Evolutionary conservation across 768 basidiomycete genomes (phyloP), one percentile per base, ranked within the genome.

Genomic region (Naganishia kalamii): DNA sequence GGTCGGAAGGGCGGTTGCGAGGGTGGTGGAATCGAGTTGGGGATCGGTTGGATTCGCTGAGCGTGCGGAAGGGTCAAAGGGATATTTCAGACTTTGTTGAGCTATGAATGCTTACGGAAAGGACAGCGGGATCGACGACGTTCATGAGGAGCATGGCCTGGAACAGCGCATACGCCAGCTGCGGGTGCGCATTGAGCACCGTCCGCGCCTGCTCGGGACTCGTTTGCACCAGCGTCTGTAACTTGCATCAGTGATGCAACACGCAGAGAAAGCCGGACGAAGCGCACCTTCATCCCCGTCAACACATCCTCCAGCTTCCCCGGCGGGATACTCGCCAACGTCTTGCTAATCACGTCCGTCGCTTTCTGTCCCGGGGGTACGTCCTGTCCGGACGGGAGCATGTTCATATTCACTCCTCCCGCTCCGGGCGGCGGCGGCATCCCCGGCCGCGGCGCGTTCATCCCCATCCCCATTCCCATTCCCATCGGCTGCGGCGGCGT

Each of bases 131-230:
- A 69, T 97, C 92, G 43, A 98, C 89, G 19, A 98, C 90, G 72
- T 92, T 90, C 83, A 93, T 90, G 51, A 97, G 80, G 10, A 98
- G 81, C 68, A 99, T 84, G 0, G 90, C 88, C 79, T 97, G 93
- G 82, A 98, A 96, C 15, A 98, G 83, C 4, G 96, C 96, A 76
- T 97, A 98, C 1, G 92, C 88, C 4, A 96, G 83, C 79, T 98
- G 94, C 19, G 96, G 96, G 71, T 97, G 88, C 19, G 86, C 82
- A 27, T 85, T 80, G 47, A 99, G 83, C 41, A 98, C 80, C 1
- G 83, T 81, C 60, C 87, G 83, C 35, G 94, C 93, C 79, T 92
- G 88, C 57, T 94, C 92, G 10, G 93, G 92, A 66, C 91, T 87
- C 0, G 87, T 90, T 48, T 90, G 87, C 33, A 97, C 88, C 74